Evolutionary conservation across 345 rosid genomes (phyloP), one percentile per base, ranked within the genome.

Genomic region (Zanthoxylum bungeanum): DNA sequence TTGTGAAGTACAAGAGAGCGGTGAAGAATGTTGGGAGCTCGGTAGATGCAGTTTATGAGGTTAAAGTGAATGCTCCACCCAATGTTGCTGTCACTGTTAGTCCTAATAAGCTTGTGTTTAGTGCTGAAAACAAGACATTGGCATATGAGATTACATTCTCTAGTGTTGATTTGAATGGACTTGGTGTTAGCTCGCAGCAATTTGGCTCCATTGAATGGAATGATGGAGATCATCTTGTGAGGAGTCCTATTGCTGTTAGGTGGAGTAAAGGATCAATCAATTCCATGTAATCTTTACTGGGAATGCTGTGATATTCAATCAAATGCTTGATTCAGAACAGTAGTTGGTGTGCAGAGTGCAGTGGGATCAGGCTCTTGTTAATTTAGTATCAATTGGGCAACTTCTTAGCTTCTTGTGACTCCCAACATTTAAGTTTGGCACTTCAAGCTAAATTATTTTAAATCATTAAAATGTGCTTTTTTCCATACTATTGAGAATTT

Each of bases 141-240:
- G 78, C 85, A 33, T 92, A 85, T 37, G 96, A 87, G 84, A 74
- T 92, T n/a, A 81, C 87, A 4, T 86, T 94, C 70, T 68, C 77
- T 4, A 89, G 96, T 66, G 65, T 78, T 56, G 75, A 49, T 6
- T 78, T 73, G 53, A 83, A 78, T 30, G 72, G 78, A 49, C 40
- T 66, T 11, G 79, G 82, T 67, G 75, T 64, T 21, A 72, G 72
- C 12, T 42, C 79, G 0, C 82, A 81, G 11, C 79, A 69, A 16
- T 90, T 79, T 46, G 98, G 99, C 24, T 86, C 88, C 42, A 84
- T 94, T 5, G 92, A 84, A 74, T 95, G 99, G 98, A 84, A 83
- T 0, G 90, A 90, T 68, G 92, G 98, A 62, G 83, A 50, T 47
- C 93, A 92, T 70, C 52, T 67, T 11, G 98, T 90, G 36, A 87